Conservation (phyloP, 306 rosid species). For the Pyrus pyrifolia region DNA sequence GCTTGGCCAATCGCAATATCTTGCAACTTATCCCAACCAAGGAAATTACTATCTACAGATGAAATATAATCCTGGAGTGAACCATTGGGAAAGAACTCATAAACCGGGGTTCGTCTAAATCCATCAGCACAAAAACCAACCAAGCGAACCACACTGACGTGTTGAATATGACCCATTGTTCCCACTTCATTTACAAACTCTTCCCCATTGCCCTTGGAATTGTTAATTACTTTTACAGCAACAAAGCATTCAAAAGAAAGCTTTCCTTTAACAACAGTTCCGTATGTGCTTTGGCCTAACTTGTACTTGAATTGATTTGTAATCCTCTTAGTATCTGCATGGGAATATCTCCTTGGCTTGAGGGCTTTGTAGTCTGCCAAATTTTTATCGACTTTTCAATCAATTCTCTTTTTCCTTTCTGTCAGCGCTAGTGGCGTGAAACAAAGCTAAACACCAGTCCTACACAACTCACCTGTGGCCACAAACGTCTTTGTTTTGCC, state of each 20-base stretch:
- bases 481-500: constrained; percentile 5
- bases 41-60: no score
- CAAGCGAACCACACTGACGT: constrained; percentile 21
- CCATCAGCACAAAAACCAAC: constrained; percentile 37
- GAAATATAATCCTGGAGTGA: no score
- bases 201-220: not conserved
- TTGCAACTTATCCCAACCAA: constrained; percentile 21
- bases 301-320: constrained; percentile 21
- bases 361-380: constrained; percentile 26
- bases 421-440: no score
- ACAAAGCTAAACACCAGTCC: not conserved
- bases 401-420: constrained; percentile 18
- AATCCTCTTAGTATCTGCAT: constrained; percentile 26
- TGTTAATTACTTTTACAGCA: not conserved
- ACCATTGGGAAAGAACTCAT: no score
- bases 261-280: constrained; percentile 27
- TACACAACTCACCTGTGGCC: constrained; percentile 9
- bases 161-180: constrained; percentile 23
- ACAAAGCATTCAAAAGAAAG: constrained; percentile 10
- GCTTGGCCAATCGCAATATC: constrained; percentile 29
- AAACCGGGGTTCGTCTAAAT: not conserved
- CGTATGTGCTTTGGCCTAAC: constrained; percentile 29
- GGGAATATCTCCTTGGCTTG: constrained; percentile 34
- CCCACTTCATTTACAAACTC: constrained; percentile 17
- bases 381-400: not conserved